Conservation (phyloP, 1,284 basidiomycete genomes). For the Naganishia liquefaciens region DNA sequence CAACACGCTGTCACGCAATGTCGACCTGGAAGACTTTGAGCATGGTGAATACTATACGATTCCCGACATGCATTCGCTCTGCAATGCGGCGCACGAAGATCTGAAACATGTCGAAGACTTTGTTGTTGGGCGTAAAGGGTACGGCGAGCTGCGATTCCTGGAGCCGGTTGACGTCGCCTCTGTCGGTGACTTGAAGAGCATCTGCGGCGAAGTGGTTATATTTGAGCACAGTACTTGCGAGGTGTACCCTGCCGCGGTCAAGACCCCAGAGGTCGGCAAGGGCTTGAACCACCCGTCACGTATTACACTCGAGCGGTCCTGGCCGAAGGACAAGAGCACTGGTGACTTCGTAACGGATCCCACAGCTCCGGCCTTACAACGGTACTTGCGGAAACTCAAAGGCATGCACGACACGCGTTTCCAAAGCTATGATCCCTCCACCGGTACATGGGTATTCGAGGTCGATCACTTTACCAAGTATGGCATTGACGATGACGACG, state of each 20-base stretch:
- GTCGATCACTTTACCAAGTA: conserved; percentile 79
- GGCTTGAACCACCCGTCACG: conserved; percentile 87
- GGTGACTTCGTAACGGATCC: conserved; percentile 85
- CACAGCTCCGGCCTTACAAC: conserved; percentile 67
- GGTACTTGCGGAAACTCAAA: conserved; percentile 81
- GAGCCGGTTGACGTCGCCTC: conserved; percentile 90
- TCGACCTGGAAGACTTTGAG: conserved; percentile 57
- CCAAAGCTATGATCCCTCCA: conserved; percentile 72
- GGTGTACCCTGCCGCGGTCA: conserved; percentile 85
- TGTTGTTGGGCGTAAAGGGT: conserved; percentile 84
- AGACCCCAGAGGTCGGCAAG: conserved; percentile 75
- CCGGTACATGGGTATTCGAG: conserved; percentile 88
- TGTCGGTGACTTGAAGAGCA: conserved; percentile 72
- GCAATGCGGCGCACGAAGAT: conserved; percentile 68
- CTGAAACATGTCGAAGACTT: conserved; percentile 70
- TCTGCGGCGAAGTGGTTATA: conserved; percentile 82
- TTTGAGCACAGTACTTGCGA: conserved; percentile 65
- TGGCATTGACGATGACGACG: conserved; percentile 50
- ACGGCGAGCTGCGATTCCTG: conserved; percentile 85
- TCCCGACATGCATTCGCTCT: conserved; percentile 71
- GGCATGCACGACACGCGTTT: conserved; percentile 84
- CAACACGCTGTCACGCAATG: conserved; percentile 28
- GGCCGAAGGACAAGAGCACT: conserved; percentile 87
- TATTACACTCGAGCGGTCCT: conserved; percentile 79
- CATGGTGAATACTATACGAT: conserved; percentile 88